Evolutionary conservation across 2,329 filamentous ascomycete species (phyloP), one percentile per base, ranked within the genome.

Genomic region (Cyphellophora europaea): DNA sequence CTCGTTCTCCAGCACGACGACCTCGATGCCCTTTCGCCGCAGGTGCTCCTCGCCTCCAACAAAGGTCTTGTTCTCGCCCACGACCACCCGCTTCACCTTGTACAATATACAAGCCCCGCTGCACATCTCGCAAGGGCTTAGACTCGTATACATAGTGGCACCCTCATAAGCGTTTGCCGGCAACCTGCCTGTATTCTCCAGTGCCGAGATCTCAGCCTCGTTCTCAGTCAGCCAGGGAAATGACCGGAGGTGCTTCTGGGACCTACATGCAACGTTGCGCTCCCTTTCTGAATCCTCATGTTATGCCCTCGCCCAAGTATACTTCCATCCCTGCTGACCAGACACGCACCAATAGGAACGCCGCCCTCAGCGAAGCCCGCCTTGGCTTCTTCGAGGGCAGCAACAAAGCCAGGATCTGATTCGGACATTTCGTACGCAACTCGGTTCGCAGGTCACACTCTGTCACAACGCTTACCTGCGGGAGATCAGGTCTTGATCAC

Each of bases 101-200:
- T 86, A 88, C 40, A 87, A 67, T 40, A 88, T 63, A 50, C 81
- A 86, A 3, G 82, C 80, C 6, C 82, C 82, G 3, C 82, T 85
- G 57, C 79, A 88, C 82, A 87, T 87, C 52, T 84, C 79, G 55
- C 82, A 88, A 1, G 82, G 82, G 3, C 79, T 83, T 5, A 88
- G 64, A 1, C 82, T 86, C 3, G 82, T 88, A 59, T 83, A 88
- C 79, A 88, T 86, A n/a, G 81, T 87, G 21, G 78, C 72, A 18
- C 77, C 77, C 45, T 69, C 69, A 57, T 86, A 87, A 5, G 71
- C 70, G 2, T 72, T 72, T 11, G 79, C 80, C 19, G 79, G 76
- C 14, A 85, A 69, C 25, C 82, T 74, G 30, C 82, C 82, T 1
- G 80, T 79, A 56, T 81, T 78, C 53, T 82, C 77, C 25, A 88